A percentile compares a stretch with the other conserved stretches of the same genome.
phyloP scores from a whole-genome alignment of 225 moss, liverwort and hornwort genomes.

The Lunularia cruciata region DNA sequence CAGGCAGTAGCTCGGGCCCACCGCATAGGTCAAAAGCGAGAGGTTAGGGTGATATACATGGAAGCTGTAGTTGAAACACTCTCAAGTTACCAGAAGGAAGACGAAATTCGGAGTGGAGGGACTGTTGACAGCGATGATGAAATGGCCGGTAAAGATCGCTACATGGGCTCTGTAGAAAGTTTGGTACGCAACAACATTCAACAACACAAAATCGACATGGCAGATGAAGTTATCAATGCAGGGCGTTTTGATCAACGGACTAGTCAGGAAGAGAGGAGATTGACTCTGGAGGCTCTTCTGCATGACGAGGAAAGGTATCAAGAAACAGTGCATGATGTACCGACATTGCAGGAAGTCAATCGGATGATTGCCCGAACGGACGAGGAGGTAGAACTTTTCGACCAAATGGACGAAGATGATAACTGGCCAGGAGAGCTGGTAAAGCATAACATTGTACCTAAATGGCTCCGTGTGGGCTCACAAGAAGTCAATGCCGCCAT shows the following conservation, averaged over 20 bases:
- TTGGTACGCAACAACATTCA: constrained; percentile 98
- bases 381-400: constrained; percentile 92
- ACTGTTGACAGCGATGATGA: constrained; percentile 89
- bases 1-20: constrained; percentile 99
- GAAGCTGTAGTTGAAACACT: constrained; percentile 95
- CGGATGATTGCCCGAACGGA: constrained; percentile 97
- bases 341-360: constrained; percentile 95
- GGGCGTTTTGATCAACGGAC: constrained; percentile 98
- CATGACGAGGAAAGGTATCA: constrained; percentile 99
- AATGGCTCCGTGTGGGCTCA: constrained; percentile 96
- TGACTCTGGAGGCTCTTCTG: constrained; percentile 93
- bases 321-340: constrained; percentile 97
- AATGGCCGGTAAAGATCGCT: constrained; percentile 99
- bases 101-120: constrained; percentile 91
- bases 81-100: constrained; percentile 89
- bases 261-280: constrained; percentile 92
- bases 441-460: constrained; percentile 68
- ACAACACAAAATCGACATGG: constrained; percentile 99
- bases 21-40: constrained; percentile 97
- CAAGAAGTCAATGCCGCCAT: constrained; percentile 92
- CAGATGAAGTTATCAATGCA: constrained; percentile 98
- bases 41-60: constrained; percentile 95
- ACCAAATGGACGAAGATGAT: constrained; percentile 96
- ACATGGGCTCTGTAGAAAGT: constrained; percentile 97
- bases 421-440: constrained; percentile 86